Evolutionary conservation across 106 monocot genomes (phyloP).

Genomic region (Cymbidium sinense): DNA sequence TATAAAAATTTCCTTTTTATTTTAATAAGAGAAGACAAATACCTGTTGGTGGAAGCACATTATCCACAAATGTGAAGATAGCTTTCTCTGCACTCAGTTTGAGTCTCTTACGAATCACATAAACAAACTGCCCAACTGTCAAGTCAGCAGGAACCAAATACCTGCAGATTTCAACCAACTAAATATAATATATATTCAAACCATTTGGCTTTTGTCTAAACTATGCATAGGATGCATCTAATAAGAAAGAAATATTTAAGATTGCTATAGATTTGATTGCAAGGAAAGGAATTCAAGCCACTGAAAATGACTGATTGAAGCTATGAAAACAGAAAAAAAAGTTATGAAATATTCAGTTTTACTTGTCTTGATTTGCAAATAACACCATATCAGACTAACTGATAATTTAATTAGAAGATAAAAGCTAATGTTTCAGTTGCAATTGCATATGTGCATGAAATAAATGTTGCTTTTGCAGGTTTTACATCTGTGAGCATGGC

Average conservation of each 20-base stretch:
- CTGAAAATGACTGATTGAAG: no score
- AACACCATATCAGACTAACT: no score
- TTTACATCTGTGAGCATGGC: neutral
- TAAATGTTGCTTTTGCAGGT: neutral
- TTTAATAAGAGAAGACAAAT: neutral
- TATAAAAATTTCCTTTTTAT: neutral
- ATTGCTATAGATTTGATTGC: no score
- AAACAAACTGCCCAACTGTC: conserved; percentile 48
- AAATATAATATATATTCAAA: no score
- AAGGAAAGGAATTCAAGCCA: no score
- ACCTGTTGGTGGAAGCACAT: conserved; percentile 52
- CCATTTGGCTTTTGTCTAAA: no score
- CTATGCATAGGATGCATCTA: no score
- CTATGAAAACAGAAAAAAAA: no score
- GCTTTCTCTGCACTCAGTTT: conserved; percentile 83
- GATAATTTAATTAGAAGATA: neutral
- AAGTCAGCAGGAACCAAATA: conserved; percentile 47
- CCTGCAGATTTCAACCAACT: no score
- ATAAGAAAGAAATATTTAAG: no score
- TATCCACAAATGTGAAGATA: conserved; percentile 52
- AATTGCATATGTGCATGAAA: neutral
- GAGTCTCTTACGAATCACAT: conserved; percentile 31
- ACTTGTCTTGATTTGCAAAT: no score
- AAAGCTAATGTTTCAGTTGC: neutral
- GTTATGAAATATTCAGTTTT: no score